phyloP scores from a whole-genome alignment of 2,329 filamentous ascomycete species.

The Fusarium pseudoanthophilum region DNA sequence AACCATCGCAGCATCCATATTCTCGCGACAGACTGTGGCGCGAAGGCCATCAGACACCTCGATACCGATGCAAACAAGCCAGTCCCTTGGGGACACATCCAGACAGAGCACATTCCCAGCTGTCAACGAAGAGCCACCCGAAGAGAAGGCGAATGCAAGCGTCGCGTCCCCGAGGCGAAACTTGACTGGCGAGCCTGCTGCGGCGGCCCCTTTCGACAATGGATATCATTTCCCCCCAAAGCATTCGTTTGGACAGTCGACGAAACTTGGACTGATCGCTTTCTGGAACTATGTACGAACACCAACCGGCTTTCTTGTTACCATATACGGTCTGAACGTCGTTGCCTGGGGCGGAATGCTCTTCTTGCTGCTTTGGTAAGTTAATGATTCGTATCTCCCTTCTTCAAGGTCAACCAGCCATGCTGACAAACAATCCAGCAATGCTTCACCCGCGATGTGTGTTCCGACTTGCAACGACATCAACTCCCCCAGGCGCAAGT shows the following conservation, averaged over 20 bases:
- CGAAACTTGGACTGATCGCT: conserved; percentile 65
- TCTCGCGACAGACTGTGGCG: conserved; percentile 41
- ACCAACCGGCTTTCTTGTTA: conserved; percentile 79
- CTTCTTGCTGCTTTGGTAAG: conserved; percentile 82
- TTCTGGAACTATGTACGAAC: conserved; percentile 81
- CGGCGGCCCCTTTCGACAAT: conserved; percentile 63
- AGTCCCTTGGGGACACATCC: conserved; percentile 39
- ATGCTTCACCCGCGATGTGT: conserved; percentile 74
- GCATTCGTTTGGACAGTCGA: conserved; percentile 68
- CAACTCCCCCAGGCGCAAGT: conserved; percentile 79
- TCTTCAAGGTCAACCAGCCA: background rate
- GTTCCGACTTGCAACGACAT: conserved; percentile 75
- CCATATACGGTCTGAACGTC: conserved; percentile 82
- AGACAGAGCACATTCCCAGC: conserved; percentile 35
- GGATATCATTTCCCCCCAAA: conserved; percentile 73
- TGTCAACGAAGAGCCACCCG: conserved; percentile 36
- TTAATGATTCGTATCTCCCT: background rate
- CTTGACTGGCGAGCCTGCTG: conserved; percentile 40
- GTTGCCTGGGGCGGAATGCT: conserved; percentile 94
- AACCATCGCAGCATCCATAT: conserved; percentile 56
- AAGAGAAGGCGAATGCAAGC: conserved; percentile 11
- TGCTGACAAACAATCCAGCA: conserved; percentile 32
- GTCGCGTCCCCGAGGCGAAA: conserved; percentile 11
- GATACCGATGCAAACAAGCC: conserved; percentile 24
- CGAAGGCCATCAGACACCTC: conserved; percentile 31